Percentiles rank a stretch among this genome's conserved stretches.
Conservation (phyloP, 1,284 basidiomycete genomes). For the Ustilago cynodontis region DNA sequence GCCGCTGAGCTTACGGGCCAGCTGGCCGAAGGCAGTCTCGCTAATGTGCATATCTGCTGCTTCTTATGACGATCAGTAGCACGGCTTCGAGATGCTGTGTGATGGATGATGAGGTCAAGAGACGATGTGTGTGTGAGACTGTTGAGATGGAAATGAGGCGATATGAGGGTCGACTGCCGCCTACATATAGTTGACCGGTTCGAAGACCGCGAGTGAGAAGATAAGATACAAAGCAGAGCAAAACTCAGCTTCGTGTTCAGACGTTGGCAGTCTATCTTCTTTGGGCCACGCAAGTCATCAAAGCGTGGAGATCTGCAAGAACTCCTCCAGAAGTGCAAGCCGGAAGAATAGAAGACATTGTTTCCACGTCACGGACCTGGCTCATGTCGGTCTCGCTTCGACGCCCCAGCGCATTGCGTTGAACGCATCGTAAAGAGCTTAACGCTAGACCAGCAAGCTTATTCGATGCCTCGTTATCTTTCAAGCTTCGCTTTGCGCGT, state of each 20-base stretch:
- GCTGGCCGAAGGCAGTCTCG: conserved; percentile 17
- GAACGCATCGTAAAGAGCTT: background rate
- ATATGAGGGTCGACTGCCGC: background rate
- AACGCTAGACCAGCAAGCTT: background rate
- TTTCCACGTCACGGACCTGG: background rate
- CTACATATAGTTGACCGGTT: background rate
- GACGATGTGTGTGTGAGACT: background rate
- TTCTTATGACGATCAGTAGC: background rate
- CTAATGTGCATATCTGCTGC: background rate
- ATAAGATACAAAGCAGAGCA: background rate
- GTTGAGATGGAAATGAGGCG: background rate
- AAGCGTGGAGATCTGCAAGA: background rate
- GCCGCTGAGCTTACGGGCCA: background rate
- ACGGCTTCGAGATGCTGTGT: background rate
- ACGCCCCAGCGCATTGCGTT: background rate
- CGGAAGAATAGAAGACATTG: background rate
- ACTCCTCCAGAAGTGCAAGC: background rate
- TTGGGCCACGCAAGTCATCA: background rate
- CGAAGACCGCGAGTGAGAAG: background rate
- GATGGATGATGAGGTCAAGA: background rate
- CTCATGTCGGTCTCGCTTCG: background rate
- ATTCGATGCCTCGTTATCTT: background rate
- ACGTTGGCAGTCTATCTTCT: background rate
- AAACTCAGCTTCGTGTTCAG: background rate
- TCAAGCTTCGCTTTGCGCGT: background rate